phyloP scores from a whole-genome alignment of 768 basidiomycete species.

The Pleurotus pulmonarius region DNA sequence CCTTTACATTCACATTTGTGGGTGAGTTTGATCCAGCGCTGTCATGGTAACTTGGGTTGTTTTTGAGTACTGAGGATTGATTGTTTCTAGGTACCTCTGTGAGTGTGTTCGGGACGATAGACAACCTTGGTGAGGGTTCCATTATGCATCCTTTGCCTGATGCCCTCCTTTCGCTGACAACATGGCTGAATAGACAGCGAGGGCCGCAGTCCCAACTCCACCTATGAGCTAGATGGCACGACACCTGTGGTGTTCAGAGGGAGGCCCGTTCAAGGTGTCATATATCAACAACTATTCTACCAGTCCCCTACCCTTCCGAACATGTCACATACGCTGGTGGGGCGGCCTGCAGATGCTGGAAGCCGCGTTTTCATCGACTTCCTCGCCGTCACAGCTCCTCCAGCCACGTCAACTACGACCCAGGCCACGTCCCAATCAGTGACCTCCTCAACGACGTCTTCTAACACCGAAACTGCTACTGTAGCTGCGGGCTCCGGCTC shows the following conservation, averaged over 20 bases:
- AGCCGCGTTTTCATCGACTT: not conserved
- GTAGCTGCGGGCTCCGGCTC: not conserved
- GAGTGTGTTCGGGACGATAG: not conserved
- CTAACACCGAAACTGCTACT: not conserved
- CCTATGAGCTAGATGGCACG: not conserved
- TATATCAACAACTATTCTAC: conserved; percentile 1
- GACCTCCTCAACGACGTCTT: not conserved
- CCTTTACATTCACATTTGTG: not conserved
- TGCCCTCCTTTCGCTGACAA: too few relatives aligned
- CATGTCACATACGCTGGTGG: not conserved
- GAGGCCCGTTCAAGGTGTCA: not conserved
- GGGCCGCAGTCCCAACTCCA: not conserved
- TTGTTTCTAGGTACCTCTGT: not conserved
- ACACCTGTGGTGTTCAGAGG: not conserved
- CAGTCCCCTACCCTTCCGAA: not conserved
- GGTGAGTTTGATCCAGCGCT: not conserved
- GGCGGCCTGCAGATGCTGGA: not conserved
- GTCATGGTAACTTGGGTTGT: too few relatives aligned
- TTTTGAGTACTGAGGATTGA: too few relatives aligned
- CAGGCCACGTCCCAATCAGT: not conserved
- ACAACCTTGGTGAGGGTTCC: not conserved
- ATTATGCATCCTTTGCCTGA: too few relatives aligned
- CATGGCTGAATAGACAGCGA: not conserved
- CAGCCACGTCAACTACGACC: not conserved
- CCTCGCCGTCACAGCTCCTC: not conserved